Evolutionary conservation across 2,329 filamentous ascomycete species (phyloP).

Genomic region (Westerdykella ornata): DNA sequence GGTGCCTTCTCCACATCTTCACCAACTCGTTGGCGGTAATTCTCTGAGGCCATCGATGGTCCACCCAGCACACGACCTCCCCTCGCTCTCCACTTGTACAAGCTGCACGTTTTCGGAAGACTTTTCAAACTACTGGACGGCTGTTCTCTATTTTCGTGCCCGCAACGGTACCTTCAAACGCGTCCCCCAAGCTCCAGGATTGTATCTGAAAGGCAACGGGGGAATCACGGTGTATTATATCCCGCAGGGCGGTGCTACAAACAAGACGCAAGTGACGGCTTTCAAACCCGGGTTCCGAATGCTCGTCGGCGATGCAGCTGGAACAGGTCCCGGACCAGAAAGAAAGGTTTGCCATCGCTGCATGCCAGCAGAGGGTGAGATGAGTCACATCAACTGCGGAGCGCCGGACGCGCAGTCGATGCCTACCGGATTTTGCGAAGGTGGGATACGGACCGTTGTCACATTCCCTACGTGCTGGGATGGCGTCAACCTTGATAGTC

Average conservation of each 20-base stretch:
- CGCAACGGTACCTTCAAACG: constrained; percentile 27
- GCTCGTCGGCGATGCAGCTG: constrained; percentile 9
- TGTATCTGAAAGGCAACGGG: constrained; percentile 15
- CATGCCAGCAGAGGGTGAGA: constrained; percentile 17
- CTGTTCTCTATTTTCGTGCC: constrained; percentile 21
- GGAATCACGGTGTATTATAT: constrained; percentile 29
- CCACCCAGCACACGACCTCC: constrained; percentile 15
- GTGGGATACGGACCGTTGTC: constrained; percentile 57
- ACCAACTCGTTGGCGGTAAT: constrained; percentile 25
- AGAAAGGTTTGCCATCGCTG: constrained; percentile 24
- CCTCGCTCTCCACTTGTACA: constrained; percentile 18
- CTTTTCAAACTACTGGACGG: constrained; percentile 30
- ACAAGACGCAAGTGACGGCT: constrained; percentile 43
- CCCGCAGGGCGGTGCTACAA: constrained; percentile 6
- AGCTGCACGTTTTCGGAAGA: constrained; percentile 25
- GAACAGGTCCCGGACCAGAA: background rate
- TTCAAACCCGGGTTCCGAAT: constrained; percentile 52
- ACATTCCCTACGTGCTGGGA: constrained; percentile 72
- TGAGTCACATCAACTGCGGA: constrained; percentile 18
- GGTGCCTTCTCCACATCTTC: constrained; percentile 17
- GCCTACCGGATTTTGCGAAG: constrained; percentile 38
- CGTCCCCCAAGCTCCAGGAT: constrained; percentile 15
- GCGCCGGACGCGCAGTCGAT: constrained; percentile 1
- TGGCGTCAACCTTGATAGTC: constrained; percentile 51
- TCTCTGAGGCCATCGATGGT: constrained; percentile 21